phyloP scores from a whole-genome alignment of 2,329 filamentous ascomycete genomes.

The Uncinocarpus reesii region DNA sequence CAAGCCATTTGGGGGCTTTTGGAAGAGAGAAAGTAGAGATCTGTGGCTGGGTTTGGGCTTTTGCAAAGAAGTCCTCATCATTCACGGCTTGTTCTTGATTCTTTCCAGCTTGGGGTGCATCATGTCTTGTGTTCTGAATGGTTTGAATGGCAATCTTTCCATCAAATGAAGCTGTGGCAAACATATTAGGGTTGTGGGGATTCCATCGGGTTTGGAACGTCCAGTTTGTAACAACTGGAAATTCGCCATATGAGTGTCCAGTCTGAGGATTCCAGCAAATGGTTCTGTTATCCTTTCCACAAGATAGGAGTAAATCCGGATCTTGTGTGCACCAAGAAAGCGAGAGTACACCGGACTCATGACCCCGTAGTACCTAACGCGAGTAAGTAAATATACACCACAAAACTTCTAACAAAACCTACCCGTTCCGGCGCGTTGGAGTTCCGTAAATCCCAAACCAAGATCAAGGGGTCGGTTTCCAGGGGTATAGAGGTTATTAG shows the following conservation, averaged over 20 bases:
- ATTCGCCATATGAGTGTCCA: constrained; percentile 77
- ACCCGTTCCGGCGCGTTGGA: constrained; percentile 78
- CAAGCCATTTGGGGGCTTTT: constrained; percentile 82
- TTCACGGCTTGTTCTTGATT: constrained; percentile 62
- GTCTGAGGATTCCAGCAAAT: constrained; percentile 94
- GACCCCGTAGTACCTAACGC: constrained; percentile 65
- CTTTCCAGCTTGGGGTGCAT: constrained; percentile 52
- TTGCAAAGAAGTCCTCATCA: constrained; percentile 92
- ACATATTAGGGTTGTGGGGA: constrained; percentile 80
- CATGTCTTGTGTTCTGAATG: constrained; percentile 80
- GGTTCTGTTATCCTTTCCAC: constrained; percentile 91
- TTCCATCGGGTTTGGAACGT: constrained; percentile 94
- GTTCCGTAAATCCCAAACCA: constrained; percentile 91
- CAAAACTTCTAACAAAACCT: constrained; percentile 16
- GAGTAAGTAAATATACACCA: constrained; percentile 15
- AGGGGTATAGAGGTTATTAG: constrained; percentile 85
- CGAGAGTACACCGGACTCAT: constrained; percentile 86
- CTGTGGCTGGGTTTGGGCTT: constrained; percentile 83
- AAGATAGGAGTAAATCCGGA: constrained; percentile 76
- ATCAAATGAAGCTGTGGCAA: constrained; percentile 92
- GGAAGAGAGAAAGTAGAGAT: constrained; percentile 76
- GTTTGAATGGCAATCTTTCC: constrained; percentile 92
- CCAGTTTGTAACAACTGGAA: constrained; percentile 98
- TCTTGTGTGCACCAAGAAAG: constrained; percentile 94
- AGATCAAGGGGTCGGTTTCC: constrained; percentile 76